Conservation (phyloP, 2,329 filamentous ascomycete genomes). For the Cercospora sp. region DNA sequence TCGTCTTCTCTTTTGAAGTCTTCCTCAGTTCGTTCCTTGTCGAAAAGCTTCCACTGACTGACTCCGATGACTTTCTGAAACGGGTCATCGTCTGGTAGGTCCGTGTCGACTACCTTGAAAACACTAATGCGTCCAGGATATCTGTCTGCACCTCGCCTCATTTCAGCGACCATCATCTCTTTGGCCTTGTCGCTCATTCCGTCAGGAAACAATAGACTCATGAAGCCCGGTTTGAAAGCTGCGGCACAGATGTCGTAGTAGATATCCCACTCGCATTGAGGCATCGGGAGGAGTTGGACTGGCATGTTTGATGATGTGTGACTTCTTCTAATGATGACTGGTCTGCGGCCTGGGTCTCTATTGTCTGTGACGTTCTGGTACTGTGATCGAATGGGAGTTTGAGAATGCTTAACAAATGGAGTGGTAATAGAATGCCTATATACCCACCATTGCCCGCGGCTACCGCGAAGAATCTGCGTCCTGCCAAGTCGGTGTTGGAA, state of each 20-base stretch:
- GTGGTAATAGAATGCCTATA: not conserved
- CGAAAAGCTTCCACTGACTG: conserved; percentile 37
- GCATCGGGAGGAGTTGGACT: conserved; percentile 33
- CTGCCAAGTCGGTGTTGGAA: not conserved
- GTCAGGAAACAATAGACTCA: conserved; percentile 35
- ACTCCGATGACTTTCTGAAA: conserved; percentile 33
- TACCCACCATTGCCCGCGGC: not conserved
- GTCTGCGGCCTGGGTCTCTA: not conserved
- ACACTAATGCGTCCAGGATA: conserved; percentile 24
- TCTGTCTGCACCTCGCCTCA: conserved; percentile 18
- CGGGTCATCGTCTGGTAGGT: conserved; percentile 29
- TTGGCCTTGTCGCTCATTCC: conserved; percentile 27
- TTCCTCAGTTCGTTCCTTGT: conserved; percentile 28
- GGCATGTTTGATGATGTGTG: conserved; percentile 26
- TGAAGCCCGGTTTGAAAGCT: conserved; percentile 35
- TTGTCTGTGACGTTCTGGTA: not conserved
- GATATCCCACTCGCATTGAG: conserved; percentile 28
- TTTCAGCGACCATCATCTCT: conserved; percentile 13
- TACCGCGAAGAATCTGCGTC: not conserved
- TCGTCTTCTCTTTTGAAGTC: conserved; percentile 32
- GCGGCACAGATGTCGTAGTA: conserved; percentile 28
- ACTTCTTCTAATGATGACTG: too few relatives aligned
- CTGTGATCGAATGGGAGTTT: not conserved
- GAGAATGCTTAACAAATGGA: not conserved
- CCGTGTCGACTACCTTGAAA: conserved; percentile 35